Base-by-base conservation (phyloP, 2,329 filamentous ascomycete genomes). In the Xylaria polymorpha region DNA sequence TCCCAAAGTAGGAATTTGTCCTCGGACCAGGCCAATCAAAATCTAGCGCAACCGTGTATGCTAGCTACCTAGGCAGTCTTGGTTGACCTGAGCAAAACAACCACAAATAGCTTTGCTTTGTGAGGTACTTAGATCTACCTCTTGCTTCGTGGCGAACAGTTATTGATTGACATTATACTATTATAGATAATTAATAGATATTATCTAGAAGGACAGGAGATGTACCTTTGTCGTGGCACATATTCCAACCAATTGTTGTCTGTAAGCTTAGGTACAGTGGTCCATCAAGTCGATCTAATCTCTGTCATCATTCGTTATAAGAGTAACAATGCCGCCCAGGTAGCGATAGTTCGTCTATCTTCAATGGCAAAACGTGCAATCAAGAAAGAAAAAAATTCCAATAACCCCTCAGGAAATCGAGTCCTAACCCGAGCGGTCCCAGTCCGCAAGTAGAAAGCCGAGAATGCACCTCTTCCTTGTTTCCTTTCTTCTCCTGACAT, bases 1-100 rank as follows among this genome's bases (percentile, higher is more conserved):
- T 67, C 68, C 68, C 41, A 67, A 70, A 70, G 48, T 29, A 56
- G 68, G 10, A 51, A 51, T 25, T 7, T 7, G 20, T 25, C n/a
- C 9, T 18, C 15, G 6, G 1, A 5, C 32, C 18, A 6, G 50
- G 14, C 68, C 64, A 70, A 70, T 70, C 56, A 46, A 15, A 50
- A 10, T 32, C n/a, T 25, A 46, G 57, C 41, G 10, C 25, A 41
- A 6, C 14, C 2, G 20, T 35, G 32, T 35, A 35, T 35, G 32
- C 32, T 35, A 8, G 32, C 4, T 35, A 35, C 8, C n/a, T n/a
- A n/a, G 32, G 4, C 4, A 35, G 32, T 8, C 32, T 35, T 35
- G 32, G 8, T 35, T 35, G 8, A 35, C 8, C 25, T 25, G 15
- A 14, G 3, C 8, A 25, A 22, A 22, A 15, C 15, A 25, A 22